Conservation (phyloP, 495 filamentous ascomycete species). For the Podospora sp. region DNA sequence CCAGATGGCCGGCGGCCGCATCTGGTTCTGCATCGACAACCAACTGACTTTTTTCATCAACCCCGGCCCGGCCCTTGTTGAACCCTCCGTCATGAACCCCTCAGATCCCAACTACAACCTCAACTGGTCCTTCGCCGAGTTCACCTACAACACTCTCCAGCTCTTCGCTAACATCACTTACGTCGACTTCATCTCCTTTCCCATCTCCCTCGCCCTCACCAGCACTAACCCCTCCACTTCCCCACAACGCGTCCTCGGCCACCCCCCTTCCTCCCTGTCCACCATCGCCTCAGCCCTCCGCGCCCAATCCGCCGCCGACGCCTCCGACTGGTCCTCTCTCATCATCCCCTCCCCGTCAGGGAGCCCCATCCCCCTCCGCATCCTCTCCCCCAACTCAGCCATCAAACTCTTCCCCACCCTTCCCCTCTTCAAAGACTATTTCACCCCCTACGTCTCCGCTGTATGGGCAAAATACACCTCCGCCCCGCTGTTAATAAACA, state of each 20-base stretch:
- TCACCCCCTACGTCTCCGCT: conserved; percentile 60
- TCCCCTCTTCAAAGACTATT: conserved; percentile 62
- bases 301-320: conserved; percentile 56
- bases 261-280: conserved; percentile 59
- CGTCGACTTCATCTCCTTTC: conserved; percentile 73
- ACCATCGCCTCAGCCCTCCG: conserved; percentile 55
- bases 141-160: conserved; percentile 68
- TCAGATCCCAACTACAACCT: conserved; percentile 67
- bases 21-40: conserved; percentile 68
- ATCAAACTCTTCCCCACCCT: conserved; percentile 40
- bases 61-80: conserved; percentile 67
- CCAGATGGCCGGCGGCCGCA: conserved; percentile 65
- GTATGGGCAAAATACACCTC: conserved; percentile 65
- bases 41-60: conserved; percentile 71
- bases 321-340: conserved; percentile 65
- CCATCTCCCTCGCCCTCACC: conserved; percentile 63
- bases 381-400: conserved; percentile 67
- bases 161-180: conserved; percentile 76
- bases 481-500: conserved; percentile 60
- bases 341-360: conserved; percentile 46
- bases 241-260: conserved; percentile 60
- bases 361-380: conserved; percentile 55
- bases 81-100: conserved; percentile 68
- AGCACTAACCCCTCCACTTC: conserved; percentile 47
- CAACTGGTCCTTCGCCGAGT: conserved; percentile 71